Evolutionary conservation across 2,329 filamentous ascomycete species (phyloP), one percentile per base, ranked within the genome.

Genomic region (Parastagonospora nodorum): DNA sequence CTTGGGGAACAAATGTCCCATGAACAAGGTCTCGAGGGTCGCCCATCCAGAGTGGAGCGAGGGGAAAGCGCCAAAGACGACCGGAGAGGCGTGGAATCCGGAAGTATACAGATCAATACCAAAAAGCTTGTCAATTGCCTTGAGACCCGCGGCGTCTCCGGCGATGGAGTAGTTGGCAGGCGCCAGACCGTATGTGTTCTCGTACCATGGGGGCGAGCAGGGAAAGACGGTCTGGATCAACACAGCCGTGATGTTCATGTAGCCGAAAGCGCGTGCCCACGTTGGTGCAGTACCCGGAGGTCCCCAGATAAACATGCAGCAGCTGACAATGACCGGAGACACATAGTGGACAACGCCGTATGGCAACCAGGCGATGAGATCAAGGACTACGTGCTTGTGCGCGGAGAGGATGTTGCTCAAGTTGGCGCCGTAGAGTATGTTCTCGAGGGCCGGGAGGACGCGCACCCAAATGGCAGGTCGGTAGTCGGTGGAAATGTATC

Each of bases 191-290:
- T 96, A 91, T 66, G 89, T 82, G 74, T 94, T 95, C 80, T 97
- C 93, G 69, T 97, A 97, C 93, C 93, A 97, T 1, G 93, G 93
- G 24, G 93, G 90, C 19, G 92, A 94, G 79, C 93, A 97, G 1
- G 93, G 93, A 76, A 97, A 95, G 55, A 92, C 75, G 46, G 97
- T 82, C 77, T 97, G 92, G 59, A 96, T 92, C 29, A 87, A 84
- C 49, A 97, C 93, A 45, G 92, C 93, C 10, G 87, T 80, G 57
- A 96, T 84, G 76, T 92, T 94, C 85, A 97, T 88, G 82, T 93
- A 97, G 51, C 93, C 93, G 64, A 97, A 96, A 43, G 88, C 86
- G 63, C 88, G 87, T 12, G 90, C 91, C 70, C 92, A 97, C 14
- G 92, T 86, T 8, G 92, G 90, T 1, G 90, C 83, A 0, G 89